Evolutionary conservation across 306 rosid genomes (phyloP).

Genomic region (Amphicarpaea edgeworthii): DNA sequence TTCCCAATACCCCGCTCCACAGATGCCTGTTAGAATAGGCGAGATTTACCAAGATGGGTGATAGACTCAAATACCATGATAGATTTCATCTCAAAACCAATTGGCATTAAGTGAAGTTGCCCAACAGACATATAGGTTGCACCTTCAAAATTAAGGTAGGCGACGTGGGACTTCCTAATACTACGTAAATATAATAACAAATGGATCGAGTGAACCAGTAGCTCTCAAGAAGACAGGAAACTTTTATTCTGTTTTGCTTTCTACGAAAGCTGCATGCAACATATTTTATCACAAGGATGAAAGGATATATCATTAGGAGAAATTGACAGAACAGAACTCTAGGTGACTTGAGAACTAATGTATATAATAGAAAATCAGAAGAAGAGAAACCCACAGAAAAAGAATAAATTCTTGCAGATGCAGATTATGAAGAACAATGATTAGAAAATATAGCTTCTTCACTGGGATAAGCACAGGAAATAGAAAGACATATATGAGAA

Average conservation of each 20-base stretch:
- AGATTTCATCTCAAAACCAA: too few species aligned
- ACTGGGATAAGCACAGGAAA: too few species aligned
- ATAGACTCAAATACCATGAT: too few species aligned
- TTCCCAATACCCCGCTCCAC: too few species aligned
- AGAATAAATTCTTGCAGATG: background rate
- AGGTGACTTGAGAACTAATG: constrained; percentile 1
- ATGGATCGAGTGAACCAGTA: constrained; percentile 2
- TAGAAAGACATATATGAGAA: background rate
- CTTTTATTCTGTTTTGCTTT: background rate
- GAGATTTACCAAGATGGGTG: too few species aligned
- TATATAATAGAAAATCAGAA: background rate
- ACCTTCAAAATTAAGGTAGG: too few species aligned
- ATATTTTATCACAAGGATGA: constrained; percentile 12
- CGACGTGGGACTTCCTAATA: too few species aligned
- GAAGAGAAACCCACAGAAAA: background rate
- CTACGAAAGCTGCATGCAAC: background rate
- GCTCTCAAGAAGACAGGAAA: background rate
- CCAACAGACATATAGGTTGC: too few species aligned
- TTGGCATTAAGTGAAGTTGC: too few species aligned
- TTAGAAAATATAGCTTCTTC: too few species aligned
- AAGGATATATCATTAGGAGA: background rate
- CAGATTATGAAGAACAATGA: too few species aligned
- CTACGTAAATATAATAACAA: background rate
- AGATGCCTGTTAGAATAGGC: too few species aligned
- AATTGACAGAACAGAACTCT: background rate